Evolutionary conservation across 176 grass and related monocot genomes (phyloP), one percentile per base, ranked within the genome.

Genomic region (Oryza officinalis): DNA sequence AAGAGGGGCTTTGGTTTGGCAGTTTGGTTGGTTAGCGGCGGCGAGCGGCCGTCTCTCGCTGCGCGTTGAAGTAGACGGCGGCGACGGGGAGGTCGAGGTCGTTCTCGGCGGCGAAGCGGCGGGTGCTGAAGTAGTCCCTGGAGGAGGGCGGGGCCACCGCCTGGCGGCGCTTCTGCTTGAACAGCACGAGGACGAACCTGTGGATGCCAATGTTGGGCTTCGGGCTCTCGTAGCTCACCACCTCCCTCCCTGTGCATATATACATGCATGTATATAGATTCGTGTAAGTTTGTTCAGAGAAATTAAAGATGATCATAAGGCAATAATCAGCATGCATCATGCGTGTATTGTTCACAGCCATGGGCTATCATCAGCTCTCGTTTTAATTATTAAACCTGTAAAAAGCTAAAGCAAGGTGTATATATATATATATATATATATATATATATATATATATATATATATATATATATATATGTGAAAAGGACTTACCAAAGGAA

Each of bases 31-130:
- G 17, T 83, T 81, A 97, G 75, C 94, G 92, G 82, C 94, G 88
- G 66, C 94, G 94, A 1, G 94, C 94, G 4, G 94, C 91, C 20
- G 88, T 90, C 88, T 93, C 91, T 26, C 91, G 68, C 67, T 93
- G 91, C 54, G 81, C 85, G 63, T 93, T 90, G 91, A 93, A 93
- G 85, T 93, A 93, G 82, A 93, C 91, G 73, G 91, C 91, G 13
- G 91, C 91, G 15, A 93, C 91, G 3, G 91, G 91, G 74, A 88
- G 73, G 77, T 88, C 91, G 65, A 93, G 81, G 44, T 93, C 78
- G 25, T 93, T 90, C 20, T 85, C 85, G 38, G 45, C 12, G 7
- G 91, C 91, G 13, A 93, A 93, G 81, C 63, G 73, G 73, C 91
- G 87, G 27, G 91, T 93, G 82, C 35, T 79, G 91, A 93, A 93